phyloP scores from a whole-genome alignment of 805 yeast species.

The Kuraishia floccosa region DNA sequence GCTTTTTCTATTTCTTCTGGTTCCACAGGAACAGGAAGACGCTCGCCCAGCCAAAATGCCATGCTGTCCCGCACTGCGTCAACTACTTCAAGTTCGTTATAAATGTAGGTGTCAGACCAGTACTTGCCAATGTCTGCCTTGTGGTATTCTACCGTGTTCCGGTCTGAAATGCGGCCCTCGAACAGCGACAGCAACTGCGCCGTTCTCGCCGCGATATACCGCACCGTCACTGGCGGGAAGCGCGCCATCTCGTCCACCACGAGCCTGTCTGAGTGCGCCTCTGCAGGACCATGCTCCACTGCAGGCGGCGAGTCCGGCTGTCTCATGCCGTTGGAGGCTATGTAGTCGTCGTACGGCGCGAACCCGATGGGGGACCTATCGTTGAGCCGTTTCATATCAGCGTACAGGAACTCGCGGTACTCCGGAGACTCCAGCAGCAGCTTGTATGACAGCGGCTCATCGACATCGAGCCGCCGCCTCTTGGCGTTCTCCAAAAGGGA shows the following conservation, averaged over 20 bases:
- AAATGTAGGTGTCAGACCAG: slow-evolving; percentile 27
- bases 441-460: slow-evolving; percentile 32
- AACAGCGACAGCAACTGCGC: slow-evolving; percentile 32
- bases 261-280: neutral
- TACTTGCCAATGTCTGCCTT: slow-evolving; percentile 30
- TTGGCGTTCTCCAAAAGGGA: slow-evolving; percentile 33
- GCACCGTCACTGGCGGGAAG: slow-evolving; percentile 51
- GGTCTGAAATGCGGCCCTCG: slow-evolving; percentile 22
- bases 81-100: slow-evolving; percentile 22
- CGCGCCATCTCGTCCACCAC: slow-evolving; percentile 17
- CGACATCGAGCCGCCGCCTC: slow-evolving; percentile 35
- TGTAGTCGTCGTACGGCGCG: slow-evolving; percentile 23
- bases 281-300: neutral
- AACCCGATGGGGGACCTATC: slow-evolving; percentile 33
- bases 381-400: slow-evolving; percentile 33
- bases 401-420: slow-evolving; percentile 20
- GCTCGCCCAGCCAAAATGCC: slow-evolving; percentile 47
- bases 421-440: slow-evolving; percentile 25
- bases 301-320: neutral
- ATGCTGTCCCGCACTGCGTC: slow-evolving; percentile 21
- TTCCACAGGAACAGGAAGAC: slow-evolving; percentile 33
- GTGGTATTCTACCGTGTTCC: slow-evolving; percentile 39
- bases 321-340: slow-evolving; percentile 7
- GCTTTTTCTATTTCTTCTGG: slow-evolving; percentile 24
- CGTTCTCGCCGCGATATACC: slow-evolving; percentile 43